Percentiles rank a stretch among this genome's conserved stretches.
phyloP scores from a whole-genome alignment of 164 flowering plant genomes.

The Cinnamomum chago region DNA sequence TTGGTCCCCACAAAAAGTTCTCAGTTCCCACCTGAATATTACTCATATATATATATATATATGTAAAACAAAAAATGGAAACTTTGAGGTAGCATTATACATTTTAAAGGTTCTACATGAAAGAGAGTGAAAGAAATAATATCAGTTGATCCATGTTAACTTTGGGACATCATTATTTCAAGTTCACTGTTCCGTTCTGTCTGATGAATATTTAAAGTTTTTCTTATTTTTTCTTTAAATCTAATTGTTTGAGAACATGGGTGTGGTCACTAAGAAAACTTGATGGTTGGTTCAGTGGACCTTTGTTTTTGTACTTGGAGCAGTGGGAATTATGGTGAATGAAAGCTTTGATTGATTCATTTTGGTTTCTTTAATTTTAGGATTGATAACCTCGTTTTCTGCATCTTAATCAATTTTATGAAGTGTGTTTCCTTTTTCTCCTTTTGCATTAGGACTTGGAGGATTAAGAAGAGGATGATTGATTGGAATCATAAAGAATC shows the following conservation, averaged over 20 bases:
- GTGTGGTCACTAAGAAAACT: not conserved
- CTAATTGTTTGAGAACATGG: not conserved
- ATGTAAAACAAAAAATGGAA: too few relatives aligned
- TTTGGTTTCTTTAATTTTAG: not conserved
- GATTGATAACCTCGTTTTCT: not conserved
- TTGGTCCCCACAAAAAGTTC: too few relatives aligned
- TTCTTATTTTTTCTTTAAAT: not conserved
- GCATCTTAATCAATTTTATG: not conserved
- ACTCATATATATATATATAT: too few relatives aligned
- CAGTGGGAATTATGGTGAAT: not conserved
- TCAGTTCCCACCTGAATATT: too few relatives aligned
- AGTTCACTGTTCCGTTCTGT: not conserved
- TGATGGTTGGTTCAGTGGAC: not conserved
- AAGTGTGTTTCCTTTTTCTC: not conserved
- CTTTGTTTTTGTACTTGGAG: not conserved
- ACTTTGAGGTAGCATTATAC: too few relatives aligned
- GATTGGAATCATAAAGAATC: conserved; percentile 14
- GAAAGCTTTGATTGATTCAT: not conserved
- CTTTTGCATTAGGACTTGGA: conserved; percentile 12
- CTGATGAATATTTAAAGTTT: not conserved
- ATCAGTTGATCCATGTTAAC: too few relatives aligned
- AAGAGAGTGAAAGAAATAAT: too few relatives aligned
- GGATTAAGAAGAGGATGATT: not conserved
- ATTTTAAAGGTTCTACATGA: too few relatives aligned
- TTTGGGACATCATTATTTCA: not conserved